A percentile compares a stretch with the other conserved stretches of the same genome.
Conservation (phyloP, 2,329 filamentous ascomycete genomes). For the Colletotrichum australisinense region DNA sequence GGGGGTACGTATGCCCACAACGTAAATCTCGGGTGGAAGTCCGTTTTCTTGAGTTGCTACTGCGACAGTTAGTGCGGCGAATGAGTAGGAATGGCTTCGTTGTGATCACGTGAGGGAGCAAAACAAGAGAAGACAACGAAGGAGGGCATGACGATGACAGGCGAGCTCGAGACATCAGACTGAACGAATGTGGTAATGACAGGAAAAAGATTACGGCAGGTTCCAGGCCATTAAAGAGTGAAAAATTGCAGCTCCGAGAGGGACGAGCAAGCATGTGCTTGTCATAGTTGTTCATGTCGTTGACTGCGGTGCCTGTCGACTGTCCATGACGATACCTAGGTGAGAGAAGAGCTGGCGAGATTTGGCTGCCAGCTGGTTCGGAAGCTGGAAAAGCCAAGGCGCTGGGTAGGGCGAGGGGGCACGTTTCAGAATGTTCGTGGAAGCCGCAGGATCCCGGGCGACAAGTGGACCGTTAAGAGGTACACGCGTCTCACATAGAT, state of each 20-base stretch:
- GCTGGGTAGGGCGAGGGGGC: conserved; percentile 12
- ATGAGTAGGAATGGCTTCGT: conserved; percentile 6
- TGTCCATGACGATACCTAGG: background rate
- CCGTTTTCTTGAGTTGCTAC: background rate
- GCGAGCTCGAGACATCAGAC: conserved; percentile 23
- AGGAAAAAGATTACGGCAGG: background rate
- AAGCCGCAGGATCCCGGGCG: conserved; percentile 29
- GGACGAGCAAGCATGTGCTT: conserved; percentile 7
- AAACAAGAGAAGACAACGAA: conserved; percentile 2
- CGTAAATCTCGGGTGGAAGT: conserved; percentile 19
- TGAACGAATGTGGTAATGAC: conserved; percentile 19
- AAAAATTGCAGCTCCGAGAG: conserved; percentile 9
- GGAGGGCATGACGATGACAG: conserved; percentile 11
- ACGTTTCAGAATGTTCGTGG: conserved; percentile 34
- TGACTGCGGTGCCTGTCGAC: background rate
- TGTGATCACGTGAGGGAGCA: background rate
- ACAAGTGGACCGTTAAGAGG: conserved; percentile 24
- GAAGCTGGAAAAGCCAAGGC: conserved; percentile 32
- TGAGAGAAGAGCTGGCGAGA: background rate
- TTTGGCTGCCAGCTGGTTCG: background rate
- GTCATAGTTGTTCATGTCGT: background rate
- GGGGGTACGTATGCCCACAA: background rate
- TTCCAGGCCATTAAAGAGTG: background rate
- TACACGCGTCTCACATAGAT: conserved; percentile 35
- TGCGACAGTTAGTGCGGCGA: conserved; percentile 15